These are phyloP conservation scores for Massarina eburnea DNA, from an alignment of 2,329 filamentous ascomycete genomes.

Conservation along the genomic window DNA sequence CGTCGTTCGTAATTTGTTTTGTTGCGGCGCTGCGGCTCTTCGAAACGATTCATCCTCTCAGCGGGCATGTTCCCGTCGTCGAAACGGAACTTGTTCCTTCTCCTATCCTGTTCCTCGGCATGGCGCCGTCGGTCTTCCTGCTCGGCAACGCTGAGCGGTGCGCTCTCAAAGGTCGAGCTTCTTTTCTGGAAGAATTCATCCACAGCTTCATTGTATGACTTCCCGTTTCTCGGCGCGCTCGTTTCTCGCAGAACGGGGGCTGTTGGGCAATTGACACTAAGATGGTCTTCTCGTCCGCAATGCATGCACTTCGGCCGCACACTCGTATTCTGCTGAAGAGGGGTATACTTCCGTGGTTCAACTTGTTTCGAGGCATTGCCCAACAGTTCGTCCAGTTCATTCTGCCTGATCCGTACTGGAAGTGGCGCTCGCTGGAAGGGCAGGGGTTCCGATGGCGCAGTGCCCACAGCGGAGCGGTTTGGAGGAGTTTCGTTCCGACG, in stretches of 20 bases:
- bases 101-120: slow-evolving; percentile 20
- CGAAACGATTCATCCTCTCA: slow-evolving; percentile 29
- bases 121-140: slow-evolving; percentile 22
- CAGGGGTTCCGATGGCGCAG: not conserved
- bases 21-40: slow-evolving; percentile 32
- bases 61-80: slow-evolving; percentile 16
- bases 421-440: slow-evolving; percentile 4
- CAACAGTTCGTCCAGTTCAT: slow-evolving; percentile 30
- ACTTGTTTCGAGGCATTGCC: slow-evolving; percentile 12
- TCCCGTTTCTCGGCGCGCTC: slow-evolving; percentile 1
- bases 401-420: slow-evolving; percentile 22
- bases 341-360: slow-evolving; percentile 16
- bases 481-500: slow-evolving; percentile 26
- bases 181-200: slow-evolving; percentile 28
- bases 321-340: slow-evolving; percentile 23
- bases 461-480: slow-evolving; percentile 4
- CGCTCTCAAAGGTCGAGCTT: slow-evolving; percentile 15
- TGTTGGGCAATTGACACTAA: slow-evolving; percentile 24
- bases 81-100: slow-evolving; percentile 28
- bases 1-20: slow-evolving; percentile 15
- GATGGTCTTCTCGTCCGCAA: slow-evolving; percentile 29
- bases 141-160: slow-evolving; percentile 9
- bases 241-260: slow-evolving; percentile 28
- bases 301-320: slow-evolving; percentile 32
- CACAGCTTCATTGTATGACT: slow-evolving; percentile 28